Evolutionary conservation across 2,329 filamentous ascomycete species (phyloP).

Genomic region (Elsinoe perseae): DNA sequence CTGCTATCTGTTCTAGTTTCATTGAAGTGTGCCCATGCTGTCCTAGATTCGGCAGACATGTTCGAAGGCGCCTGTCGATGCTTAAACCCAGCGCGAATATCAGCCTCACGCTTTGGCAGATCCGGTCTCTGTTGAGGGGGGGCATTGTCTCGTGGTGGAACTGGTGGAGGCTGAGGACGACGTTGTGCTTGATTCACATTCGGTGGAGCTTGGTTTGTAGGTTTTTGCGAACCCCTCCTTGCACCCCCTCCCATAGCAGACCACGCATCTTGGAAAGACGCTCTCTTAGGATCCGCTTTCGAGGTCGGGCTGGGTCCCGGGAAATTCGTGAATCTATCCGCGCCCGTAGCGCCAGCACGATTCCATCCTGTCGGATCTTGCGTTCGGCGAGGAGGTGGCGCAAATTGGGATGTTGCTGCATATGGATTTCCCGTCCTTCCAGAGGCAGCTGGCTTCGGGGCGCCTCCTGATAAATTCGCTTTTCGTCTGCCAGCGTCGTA

Average conservation of each 20-base stretch:
- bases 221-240: conserved; percentile 24
- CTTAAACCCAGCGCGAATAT: conserved; percentile 31
- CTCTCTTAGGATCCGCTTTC: conserved; percentile 33
- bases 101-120: conserved; percentile 30
- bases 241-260: conserved; percentile 41
- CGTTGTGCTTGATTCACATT: conserved; percentile 21
- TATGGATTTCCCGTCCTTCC: conserved; percentile 30
- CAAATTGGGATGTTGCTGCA: conserved; percentile 30
- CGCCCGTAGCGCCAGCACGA: conserved; percentile 29
- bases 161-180: conserved; percentile 21
- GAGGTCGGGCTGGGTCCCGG: conserved; percentile 25
- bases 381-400: conserved; percentile 38
- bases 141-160: conserved; percentile 6
- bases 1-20: conserved; percentile 19
- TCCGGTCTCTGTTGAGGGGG: conserved; percentile 21
- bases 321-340: conserved; percentile 41
- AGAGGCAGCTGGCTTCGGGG: conserved; percentile 17
- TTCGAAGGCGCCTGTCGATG: conserved; percentile 24
- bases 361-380: conserved; percentile 27
- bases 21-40: conserved; percentile 32
- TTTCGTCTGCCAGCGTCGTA: conserved; percentile 56
- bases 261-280: conserved; percentile 43
- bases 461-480: conserved; percentile 33
- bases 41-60: conserved; percentile 24
- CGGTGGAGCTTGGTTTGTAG: conserved; percentile 20